Evolutionary conservation across 106 monocot genomes (phyloP), one percentile per base, ranked within the genome.

Genomic region (Phalaenopsis aphrodite): DNA sequence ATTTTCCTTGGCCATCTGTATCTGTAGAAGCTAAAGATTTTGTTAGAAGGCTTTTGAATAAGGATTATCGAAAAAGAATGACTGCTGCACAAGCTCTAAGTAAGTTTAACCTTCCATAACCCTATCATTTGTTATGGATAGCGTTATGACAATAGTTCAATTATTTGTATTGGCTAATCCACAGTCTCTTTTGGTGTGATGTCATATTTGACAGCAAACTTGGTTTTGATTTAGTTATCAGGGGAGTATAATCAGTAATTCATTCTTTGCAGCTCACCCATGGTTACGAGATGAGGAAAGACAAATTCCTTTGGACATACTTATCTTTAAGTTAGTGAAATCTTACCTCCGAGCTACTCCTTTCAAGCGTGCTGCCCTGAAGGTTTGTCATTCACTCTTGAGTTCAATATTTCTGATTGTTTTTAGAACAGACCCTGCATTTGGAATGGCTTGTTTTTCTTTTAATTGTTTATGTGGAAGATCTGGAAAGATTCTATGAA

Each of bases 61-160:
- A 95, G 86, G 95, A 95, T 78, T 95, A 95, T 46, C 84, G 93
- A 75, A 93, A 93, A 87, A 85, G 93, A 84, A 87, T 93, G 90
- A 88, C 90, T 48, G 93, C 93, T 80, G 87, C 85, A 30, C 90
- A 93, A 79, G 93, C 93, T 75, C 71, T 93, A 7, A 81, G 93
- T 93, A 81, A 75, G 83, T 78, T 78, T 15, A 66, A 72, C 42
- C 16, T 55, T 75, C 11, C 42, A 21, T 45, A 7, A 41, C 49
- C 3, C 42, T 42, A 6, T 74, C n/a, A 18, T n/a, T 74, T 45
- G n/a, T 43, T 18, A 5, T 38, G 19, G 23, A 36, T 84, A 21
- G 52, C 48, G 39, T 65, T 43, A 39, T 76, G 72, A 65, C 39
- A 38, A 10, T 15, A 69, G 38, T 41, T 69, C 38, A 36, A 69